Conservation (phyloP, 345 rosid genomes). For the Cardiospermum halicacabum region DNA sequence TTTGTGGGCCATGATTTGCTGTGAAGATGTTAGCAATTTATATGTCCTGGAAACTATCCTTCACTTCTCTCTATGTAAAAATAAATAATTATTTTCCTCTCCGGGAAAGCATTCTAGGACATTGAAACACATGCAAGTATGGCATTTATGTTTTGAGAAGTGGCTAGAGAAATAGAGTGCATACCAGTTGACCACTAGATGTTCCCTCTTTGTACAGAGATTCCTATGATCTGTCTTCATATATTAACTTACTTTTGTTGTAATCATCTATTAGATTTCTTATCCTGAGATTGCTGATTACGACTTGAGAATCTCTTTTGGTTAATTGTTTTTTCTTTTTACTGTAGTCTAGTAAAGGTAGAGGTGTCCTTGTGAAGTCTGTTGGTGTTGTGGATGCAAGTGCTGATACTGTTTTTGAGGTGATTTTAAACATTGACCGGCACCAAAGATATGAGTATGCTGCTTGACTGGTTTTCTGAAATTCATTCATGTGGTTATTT, state of each 20-base stretch:
- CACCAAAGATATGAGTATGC: constrained; percentile 89
- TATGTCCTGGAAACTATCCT: background rate
- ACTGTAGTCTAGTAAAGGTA: constrained; percentile 66
- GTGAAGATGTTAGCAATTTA: background rate
- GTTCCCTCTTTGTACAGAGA: background rate
- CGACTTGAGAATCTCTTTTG: constrained; percentile 7
- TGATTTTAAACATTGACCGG: constrained; percentile 61
- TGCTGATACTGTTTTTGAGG: constrained; percentile 86
- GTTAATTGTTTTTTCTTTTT: constrained; percentile 12
- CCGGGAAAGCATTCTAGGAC: background rate
- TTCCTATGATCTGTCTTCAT: background rate
- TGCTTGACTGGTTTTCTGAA: constrained; percentile 14
- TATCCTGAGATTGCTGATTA: background rate
- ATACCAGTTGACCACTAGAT: background rate
- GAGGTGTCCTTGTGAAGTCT: constrained; percentile 83
- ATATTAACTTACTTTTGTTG: background rate
- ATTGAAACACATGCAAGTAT: background rate
- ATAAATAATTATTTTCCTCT: background rate
- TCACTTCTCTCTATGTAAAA: background rate
- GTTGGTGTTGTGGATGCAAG: constrained; percentile 82
- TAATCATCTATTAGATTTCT: background rate
- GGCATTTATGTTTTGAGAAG: background rate
- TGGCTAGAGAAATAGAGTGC: background rate
- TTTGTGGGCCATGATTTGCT: background rate
- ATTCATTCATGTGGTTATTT: constrained; percentile 14